Percentiles rank a stretch among this genome's conserved stretches.
phyloP scores from a whole-genome alignment of 257 asterid genomes.

The Lavandula angustifolia region DNA sequence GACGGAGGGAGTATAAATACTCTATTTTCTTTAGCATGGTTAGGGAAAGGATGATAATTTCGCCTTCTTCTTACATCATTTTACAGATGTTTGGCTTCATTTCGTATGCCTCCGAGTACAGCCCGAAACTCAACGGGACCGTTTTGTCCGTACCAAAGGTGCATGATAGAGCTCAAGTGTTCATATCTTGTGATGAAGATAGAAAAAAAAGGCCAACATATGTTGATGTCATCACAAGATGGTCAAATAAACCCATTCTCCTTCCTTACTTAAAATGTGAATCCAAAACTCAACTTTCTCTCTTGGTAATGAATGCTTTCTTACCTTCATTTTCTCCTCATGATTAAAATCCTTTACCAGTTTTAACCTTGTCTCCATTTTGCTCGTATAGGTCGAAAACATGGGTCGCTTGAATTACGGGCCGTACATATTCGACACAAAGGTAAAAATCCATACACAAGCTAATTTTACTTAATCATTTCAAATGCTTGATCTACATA shows the following conservation, averaged over 20 bases:
- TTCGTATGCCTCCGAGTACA: conserved; percentile 70
- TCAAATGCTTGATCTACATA: no score
- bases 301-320: conserved; percentile 60
- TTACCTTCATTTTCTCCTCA: conserved; percentile 13
- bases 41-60: conserved; percentile 26
- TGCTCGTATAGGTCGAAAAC: conserved; percentile 76
- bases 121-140: conserved; percentile 52
- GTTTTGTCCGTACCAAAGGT: conserved; percentile 75
- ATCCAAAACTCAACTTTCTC: conserved; percentile 47
- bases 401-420: conserved; percentile 98
- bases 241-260: conserved; percentile 66
- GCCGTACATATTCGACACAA: conserved; percentile 64
- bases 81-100: conserved; percentile 88
- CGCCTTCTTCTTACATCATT: conserved; percentile 26
- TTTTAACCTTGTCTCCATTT: conserved; percentile 22
- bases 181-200: conserved; percentile 69
- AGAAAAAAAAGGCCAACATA: conserved; percentile 55
- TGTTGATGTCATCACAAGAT: conserved; percentile 68
- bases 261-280: conserved; percentile 61
- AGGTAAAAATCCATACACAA: conserved; percentile 52
- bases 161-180: conserved; percentile 96
- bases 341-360: no score
- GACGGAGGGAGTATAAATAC: no score
- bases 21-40: conserved; percentile 27
- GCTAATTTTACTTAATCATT: conserved; percentile 23